These are phyloP conservation scores for Brassica balearica DNA, from an alignment of 441 rosid species.

Conservation along the genomic window DNA sequence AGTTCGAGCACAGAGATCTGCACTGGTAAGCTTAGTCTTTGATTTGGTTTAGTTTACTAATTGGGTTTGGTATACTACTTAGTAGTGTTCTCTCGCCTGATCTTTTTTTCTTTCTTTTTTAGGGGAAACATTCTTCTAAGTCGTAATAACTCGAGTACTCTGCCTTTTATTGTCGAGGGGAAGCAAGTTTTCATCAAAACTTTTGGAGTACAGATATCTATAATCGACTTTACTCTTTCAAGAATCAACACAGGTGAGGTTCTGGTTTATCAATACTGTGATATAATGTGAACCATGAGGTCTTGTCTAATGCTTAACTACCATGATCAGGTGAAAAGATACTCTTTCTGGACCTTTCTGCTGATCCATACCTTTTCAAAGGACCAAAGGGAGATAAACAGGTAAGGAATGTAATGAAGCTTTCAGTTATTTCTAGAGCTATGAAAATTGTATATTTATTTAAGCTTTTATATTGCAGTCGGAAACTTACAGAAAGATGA, in stretches of 20 bases:
- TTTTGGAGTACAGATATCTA: slow-evolving; percentile 69
- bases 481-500: slow-evolving; percentile 93
- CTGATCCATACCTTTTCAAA: slow-evolving; percentile 85
- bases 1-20: slow-evolving; percentile 93
- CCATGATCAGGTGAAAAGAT: slow-evolving; percentile 69
- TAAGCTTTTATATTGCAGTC: slow-evolving; percentile 57
- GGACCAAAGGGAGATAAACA: slow-evolving; percentile 96
- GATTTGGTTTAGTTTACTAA: background rate
- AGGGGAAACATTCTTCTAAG: slow-evolving; percentile 94
- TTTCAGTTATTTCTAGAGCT: background rate
- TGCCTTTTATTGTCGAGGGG: slow-evolving; percentile 67
- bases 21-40: slow-evolving; percentile 67
- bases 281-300: slow-evolving; percentile 24
- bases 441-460: background rate
- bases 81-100: slow-evolving; percentile 25
- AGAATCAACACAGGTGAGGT: slow-evolving; percentile 83
- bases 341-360: slow-evolving; percentile 82
- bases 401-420: slow-evolving; percentile 47
- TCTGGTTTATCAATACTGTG: slow-evolving; percentile 7
- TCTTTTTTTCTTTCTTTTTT: slow-evolving; percentile 13
- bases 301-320: background rate
- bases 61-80: background rate
- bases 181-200: slow-evolving; percentile 58
- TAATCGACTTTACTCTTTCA: slow-evolving; percentile 94
- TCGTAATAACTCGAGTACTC: slow-evolving; percentile 59